Percentiles rank a stretch among this genome's conserved stretches.
phyloP scores from a whole-genome alignment of 371 early-diverging fungal species.

The Haplosporangium sp. region DNA sequence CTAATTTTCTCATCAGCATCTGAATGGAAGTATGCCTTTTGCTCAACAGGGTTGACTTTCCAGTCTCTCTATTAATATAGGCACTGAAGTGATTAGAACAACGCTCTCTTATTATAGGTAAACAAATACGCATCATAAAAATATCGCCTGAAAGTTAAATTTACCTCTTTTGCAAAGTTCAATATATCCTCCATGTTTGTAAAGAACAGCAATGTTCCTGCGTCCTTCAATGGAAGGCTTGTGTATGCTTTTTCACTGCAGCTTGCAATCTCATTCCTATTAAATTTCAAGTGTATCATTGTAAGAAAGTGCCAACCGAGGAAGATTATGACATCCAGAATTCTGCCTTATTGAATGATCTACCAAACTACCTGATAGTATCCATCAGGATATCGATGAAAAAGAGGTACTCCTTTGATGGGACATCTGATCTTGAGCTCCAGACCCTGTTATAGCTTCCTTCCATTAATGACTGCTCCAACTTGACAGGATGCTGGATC shows the following conservation, averaged over 20 bases:
- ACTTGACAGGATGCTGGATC: constrained; percentile 91
- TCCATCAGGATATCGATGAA: constrained; percentile 94
- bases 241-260: constrained; percentile 94
- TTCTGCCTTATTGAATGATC: background rate
- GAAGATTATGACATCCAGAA: background rate
- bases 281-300: background rate
- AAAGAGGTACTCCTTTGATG: constrained; percentile 90
- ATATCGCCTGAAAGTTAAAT: background rate
- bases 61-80: constrained; percentile 75
- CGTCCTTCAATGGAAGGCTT: constrained; percentile 87
- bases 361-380: constrained; percentile 81
- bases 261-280: constrained; percentile 92
- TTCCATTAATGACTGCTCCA: constrained; percentile 96
- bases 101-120: background rate
- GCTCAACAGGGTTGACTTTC: constrained; percentile 84
- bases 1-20: constrained; percentile 70
- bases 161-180: constrained; percentile 82
- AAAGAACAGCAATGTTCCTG: constrained; percentile 90
- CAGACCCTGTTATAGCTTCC: constrained; percentile 97
- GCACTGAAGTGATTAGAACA: background rate
- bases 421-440: constrained; percentile 88
- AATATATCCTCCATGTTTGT: constrained; percentile 80
- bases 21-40: constrained; percentile 85
- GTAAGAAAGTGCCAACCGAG: too few relatives aligned
- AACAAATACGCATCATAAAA: background rate